Percentiles rank a stretch among this genome's conserved stretches.
Conservation (phyloP, 176 grass and related monocot species). For the Hordeum vulgare region MorexV3_pseudomolecules_assembly NC_058521.1:24111924-24112423, state of each 20-base stretch:
- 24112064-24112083: background rate
- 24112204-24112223: background rate
- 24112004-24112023: constrained; percentile 4
- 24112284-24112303: background rate
- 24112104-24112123: background rate
- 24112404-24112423: background rate
- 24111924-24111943: constrained; percentile 90
- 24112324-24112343: background rate
- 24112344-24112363: background rate
- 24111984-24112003: constrained; percentile 94
- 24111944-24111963: constrained; percentile 92
- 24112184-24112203: background rate
- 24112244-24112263: constrained; percentile 5
- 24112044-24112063: background rate
- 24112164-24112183: background rate
- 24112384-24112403: background rate
- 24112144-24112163: constrained; percentile 1
- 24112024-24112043: background rate
- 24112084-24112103: background rate
- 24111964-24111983: constrained; percentile 97
- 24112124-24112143: background rate
- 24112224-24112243: background rate
- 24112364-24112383: background rate
- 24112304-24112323: background rate
- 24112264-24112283: background rate